These are phyloP conservation scores for Filobasidium floriforme DNA, from an alignment of 768 basidiomycete species.

Conservation along the genomic window DNA sequence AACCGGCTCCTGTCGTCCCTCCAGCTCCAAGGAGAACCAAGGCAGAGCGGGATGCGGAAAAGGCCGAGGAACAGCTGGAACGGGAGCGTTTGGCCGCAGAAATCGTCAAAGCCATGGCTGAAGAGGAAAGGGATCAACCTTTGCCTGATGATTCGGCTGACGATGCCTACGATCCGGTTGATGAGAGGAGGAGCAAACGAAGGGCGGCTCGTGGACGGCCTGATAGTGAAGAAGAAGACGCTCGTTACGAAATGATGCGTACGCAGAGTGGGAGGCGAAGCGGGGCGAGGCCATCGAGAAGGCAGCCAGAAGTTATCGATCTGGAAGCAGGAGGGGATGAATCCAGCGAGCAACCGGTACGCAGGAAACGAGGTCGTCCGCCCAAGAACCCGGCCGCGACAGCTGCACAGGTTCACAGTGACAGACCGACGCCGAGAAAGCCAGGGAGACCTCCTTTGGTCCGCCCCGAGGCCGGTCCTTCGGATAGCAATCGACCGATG, in stretches of 20 bases:
- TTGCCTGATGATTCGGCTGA: background rate
- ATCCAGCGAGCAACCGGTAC: background rate
- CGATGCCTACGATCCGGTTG: constrained; percentile 2
- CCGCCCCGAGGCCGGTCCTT: too few species aligned
- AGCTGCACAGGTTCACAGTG: too few species aligned
- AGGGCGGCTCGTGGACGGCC: background rate
- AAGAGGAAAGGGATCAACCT: background rate
- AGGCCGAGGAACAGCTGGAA: constrained; percentile 7
- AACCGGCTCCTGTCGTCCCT: background rate
- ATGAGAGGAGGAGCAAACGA: constrained; percentile 3
- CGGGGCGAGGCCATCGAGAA: background rate
- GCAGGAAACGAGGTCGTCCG: constrained; percentile 4
- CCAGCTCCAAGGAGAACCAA: background rate
- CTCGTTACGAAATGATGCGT: background rate
- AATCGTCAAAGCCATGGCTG: background rate
- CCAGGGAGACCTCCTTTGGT: too few species aligned
- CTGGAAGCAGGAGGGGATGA: background rate
- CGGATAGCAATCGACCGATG: too few species aligned
- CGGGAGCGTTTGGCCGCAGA: constrained; percentile 3
- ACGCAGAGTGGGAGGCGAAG: background rate
- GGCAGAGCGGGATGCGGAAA: constrained; percentile 7
- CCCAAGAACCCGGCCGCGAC: background rate
- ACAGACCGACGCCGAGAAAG: background rate
- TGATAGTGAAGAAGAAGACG: constrained; percentile 7
- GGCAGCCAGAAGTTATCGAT: background rate